These are phyloP conservation scores for Venturia oleaginea DNA, from an alignment of 2,329 filamentous ascomycete genomes.

Conservation along the genomic window DNA sequence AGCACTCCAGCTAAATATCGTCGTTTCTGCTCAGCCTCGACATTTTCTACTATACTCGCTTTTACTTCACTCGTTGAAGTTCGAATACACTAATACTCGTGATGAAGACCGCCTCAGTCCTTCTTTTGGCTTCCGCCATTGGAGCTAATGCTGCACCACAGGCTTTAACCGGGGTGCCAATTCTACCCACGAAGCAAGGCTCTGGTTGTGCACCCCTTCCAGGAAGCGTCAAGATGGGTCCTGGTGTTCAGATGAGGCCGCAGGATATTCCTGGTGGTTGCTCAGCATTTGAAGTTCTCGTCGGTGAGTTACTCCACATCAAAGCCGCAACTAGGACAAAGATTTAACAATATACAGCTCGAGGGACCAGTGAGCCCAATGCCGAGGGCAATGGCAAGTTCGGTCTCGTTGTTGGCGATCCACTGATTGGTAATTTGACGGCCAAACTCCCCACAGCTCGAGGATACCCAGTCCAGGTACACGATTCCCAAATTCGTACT, in stretches of 20 bases:
- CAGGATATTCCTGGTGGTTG: constrained; percentile 11
- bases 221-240: not conserved
- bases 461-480: constrained; percentile 13
- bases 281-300: constrained; percentile 12
- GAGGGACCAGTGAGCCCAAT: constrained; percentile 13
- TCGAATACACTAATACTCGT: not conserved
- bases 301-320: not conserved
- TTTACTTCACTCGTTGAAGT: not conserved
- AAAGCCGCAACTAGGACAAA: not conserved
- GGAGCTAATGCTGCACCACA: not conserved
- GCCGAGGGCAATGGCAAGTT: constrained; percentile 11
- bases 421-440: constrained; percentile 8
- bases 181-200: not conserved
- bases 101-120: not conserved
- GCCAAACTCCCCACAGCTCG: not conserved
- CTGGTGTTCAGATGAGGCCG: not conserved
- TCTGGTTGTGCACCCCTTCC: not conserved
- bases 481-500: not conserved
- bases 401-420: constrained; percentile 14
- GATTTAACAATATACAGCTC: not conserved
- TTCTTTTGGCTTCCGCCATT: not conserved
- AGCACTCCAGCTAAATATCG: not conserved
- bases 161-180: not conserved
- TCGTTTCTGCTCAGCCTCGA: not conserved
- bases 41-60: not conserved